phyloP scores from a whole-genome alignment of 2,329 filamentous ascomycete species.

The Sphaerulina vaccinii region DNA sequence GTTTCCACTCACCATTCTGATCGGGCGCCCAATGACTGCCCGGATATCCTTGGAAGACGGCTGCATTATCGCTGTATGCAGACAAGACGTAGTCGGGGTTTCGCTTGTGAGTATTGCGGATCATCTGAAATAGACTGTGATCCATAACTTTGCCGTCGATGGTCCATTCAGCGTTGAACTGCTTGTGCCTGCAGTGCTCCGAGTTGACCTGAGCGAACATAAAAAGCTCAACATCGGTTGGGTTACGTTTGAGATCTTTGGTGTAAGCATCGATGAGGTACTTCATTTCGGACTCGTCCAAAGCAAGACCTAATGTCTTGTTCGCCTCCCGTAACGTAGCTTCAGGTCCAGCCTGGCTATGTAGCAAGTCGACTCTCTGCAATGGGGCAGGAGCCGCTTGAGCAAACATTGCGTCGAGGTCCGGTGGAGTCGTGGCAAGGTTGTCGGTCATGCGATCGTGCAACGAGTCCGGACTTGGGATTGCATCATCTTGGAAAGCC shows the following conservation, averaged over 20 bases:
- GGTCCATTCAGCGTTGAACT: slow-evolving; percentile 95
- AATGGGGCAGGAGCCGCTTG: slow-evolving; percentile 65
- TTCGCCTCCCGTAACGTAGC: slow-evolving; percentile 80
- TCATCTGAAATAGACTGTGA: slow-evolving; percentile 90
- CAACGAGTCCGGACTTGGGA: slow-evolving; percentile 67
- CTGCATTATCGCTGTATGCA: slow-evolving; percentile 96
- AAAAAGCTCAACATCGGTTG: slow-evolving; percentile 92
- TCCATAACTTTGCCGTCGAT: slow-evolving; percentile 82
- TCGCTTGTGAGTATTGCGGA: slow-evolving; percentile 84
- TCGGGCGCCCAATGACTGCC: slow-evolving; percentile 85
- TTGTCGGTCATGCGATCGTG: slow-evolving; percentile 96
- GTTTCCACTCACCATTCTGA: slow-evolving; percentile 83
- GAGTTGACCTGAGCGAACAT: slow-evolving; percentile 99
- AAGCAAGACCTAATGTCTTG: slow-evolving; percentile 74
- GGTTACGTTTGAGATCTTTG: slow-evolving; percentile 61
- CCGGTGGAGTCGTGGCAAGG: slow-evolving; percentile 65
- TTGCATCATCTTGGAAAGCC: slow-evolving; percentile 49
- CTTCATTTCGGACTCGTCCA: slow-evolving; percentile 86
- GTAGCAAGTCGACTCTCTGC: slow-evolving; percentile 67
- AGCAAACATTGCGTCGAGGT: slow-evolving; percentile 74
- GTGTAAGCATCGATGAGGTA: slow-evolving; percentile 87
- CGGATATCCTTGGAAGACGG: slow-evolving; percentile 74
- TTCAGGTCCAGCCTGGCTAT: slow-evolving; percentile 56
- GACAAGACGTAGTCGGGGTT: slow-evolving; percentile 80
- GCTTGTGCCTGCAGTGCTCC: slow-evolving; percentile 85